Evolutionary conservation across 2,329 filamentous ascomycete genomes (phyloP).

Genomic region (Cladosporium sp.): DNA sequence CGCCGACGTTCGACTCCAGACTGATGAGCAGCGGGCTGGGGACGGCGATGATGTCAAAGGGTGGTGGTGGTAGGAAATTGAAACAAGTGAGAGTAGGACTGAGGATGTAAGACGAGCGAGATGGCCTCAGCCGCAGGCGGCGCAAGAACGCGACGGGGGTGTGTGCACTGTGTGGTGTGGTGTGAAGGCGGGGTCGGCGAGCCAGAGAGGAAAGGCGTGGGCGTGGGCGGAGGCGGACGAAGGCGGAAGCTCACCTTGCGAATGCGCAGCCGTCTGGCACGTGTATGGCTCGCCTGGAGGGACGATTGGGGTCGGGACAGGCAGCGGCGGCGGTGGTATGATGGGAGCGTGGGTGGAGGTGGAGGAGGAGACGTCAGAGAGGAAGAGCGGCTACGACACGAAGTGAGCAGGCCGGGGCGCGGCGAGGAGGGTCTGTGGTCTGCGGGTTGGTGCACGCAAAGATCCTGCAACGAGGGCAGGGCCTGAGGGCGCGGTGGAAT

Average conservation of each 20-base stretch:
- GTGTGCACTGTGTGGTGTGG: not conserved
- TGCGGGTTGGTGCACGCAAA: not conserved
- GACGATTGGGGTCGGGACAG: not conserved
- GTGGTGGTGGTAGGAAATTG: no score
- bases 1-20: not conserved
- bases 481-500: not conserved
- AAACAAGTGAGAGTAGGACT: no score
- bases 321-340: not conserved
- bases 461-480: not conserved
- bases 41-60: not conserved
- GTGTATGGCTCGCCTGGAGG: not conserved
- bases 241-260: conserved; percentile 3
- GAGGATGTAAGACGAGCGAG: not conserved
- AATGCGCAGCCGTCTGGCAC: not conserved
- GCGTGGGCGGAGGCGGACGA: not conserved
- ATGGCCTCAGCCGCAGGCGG: conserved; percentile 6
- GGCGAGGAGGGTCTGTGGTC: not conserved
- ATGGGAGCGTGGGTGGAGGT: not conserved
- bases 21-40: not conserved
- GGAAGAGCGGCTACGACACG: not conserved
- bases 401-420: not conserved
- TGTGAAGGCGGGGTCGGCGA: conserved; percentile 4
- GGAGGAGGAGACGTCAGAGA: not conserved
- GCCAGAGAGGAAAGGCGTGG: not conserved
- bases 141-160: not conserved